Base-by-base conservation (phyloP, 2,329 filamentous ascomycete genomes). In the Graphiopsis chlorocephala region DNA sequence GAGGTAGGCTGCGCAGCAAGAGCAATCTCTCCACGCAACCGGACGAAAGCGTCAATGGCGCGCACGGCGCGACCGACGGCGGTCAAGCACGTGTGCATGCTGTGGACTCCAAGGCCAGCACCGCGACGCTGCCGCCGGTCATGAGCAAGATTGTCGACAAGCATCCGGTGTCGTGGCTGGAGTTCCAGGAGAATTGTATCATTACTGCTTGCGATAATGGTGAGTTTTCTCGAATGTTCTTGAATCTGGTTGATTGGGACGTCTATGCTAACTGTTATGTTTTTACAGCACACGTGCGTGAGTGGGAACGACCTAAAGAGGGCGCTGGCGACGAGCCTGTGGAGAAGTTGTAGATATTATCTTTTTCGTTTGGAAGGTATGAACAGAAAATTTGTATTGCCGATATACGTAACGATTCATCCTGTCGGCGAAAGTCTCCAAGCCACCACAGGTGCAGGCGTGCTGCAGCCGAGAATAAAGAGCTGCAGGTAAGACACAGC, bases 171-270 rank as follows among this genome's bases (percentile, higher is more conserved):
- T 91, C 88, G 76, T 97, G 93, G 90, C 79, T 99, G 45, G 91
- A 89, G n/a, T 99, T 99, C 72, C 93, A 94, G 63, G 90, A 97
- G 75, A 89, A 96, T 72, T 90, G 90, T 68, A 97, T 99, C 70
- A 88, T 98, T 73, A 97, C 93, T 38, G 92, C 92, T 70, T 97
- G 93, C 79, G 90, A 92, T 75, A 91, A 89, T 79, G 94, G 94
- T 96, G 82, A 78, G 89, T 82, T 25, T 35, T 23, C 6, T 20
- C n/a, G 10, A 23, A 8, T 58, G 33, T 64, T 61, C 33, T 42
- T 35, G 31, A 15, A 26, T 60, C 35, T 42, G 63, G 4, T 38
- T n/a, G 10, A 47, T 67, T 65, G 45, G 65, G 53, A 62, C 57
- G 50, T n/a, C 29, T 28, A 29, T 64, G 63, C 68, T 70, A 56